Base-by-base conservation (phyloP, 2,329 filamentous ascomycete species). In the Thelonectria olida region DNA sequence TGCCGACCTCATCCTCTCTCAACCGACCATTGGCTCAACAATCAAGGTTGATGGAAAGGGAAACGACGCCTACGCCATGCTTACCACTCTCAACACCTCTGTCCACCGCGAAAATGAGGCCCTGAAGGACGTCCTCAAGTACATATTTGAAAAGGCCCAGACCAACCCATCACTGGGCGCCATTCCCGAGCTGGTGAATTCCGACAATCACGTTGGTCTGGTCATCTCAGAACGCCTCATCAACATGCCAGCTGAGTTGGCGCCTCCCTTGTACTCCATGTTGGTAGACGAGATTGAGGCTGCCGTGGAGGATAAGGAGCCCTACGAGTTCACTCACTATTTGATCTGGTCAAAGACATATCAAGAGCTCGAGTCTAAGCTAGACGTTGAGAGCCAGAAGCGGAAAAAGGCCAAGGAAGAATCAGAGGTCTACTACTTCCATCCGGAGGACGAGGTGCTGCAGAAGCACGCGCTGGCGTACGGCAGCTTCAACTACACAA, bases 41-140 rank as follows among this genome's bases (percentile, higher is more conserved):
- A 93, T 98, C 69, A 99, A 99, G 80, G 92, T 96, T n/a, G 95
- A 98, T 70, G 93, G 94, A 71, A 93, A 96, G 74, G 93, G 94
- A 72, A 92, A 88, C 45, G 96, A 98, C 74, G 91, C 96, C 2
- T 98, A 96, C 78, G 94, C 95, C 10, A 92, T 99, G 77, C 82
- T 98, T 64, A 97, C 94, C 0, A 91, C 93, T 7, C 80, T 99
- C 61, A 97, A 97, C 75, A 80, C 96, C 48, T 84, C 88, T 55
- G 89, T 92, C 73, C 93, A 97, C 78, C 85, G 89, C 78, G 87
- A 91, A 56, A 92, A 92, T 74, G 85, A 88, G 68, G 86, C 89
- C 22, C 85, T 97, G 63, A 85, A 88, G 66, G 84, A 90, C 61
- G 80, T 97, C 15, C 86, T 87, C 51, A 77, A 85, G 65, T 97